These are phyloP conservation scores for Leonotis leonurus DNA, from an alignment of 257 asterid genomes.

Conservation along the genomic window DNA sequence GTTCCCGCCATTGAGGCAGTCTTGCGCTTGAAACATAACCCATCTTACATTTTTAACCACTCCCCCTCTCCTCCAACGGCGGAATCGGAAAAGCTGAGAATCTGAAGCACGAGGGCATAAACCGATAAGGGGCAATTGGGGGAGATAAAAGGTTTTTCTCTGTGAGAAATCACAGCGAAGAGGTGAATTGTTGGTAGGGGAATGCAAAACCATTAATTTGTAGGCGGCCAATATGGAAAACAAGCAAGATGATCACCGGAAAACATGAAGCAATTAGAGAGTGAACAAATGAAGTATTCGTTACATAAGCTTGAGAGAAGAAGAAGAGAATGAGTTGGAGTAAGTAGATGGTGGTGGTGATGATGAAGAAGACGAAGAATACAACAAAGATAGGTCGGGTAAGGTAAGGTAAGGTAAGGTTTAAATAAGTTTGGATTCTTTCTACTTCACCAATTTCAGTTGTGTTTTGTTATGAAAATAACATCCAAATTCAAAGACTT, in stretches of 20 bases:
- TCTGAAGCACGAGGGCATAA: constrained; percentile 27
- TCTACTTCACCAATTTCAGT: constrained; percentile 27
- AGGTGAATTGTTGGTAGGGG: constrained; percentile 25
- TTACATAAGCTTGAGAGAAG: not conserved
- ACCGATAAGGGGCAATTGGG: constrained; percentile 26
- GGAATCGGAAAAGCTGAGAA: not conserved
- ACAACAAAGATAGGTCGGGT: too few species aligned
- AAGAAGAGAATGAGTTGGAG: not conserved
- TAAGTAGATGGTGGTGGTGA: constrained; percentile 13
- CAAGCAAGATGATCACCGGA: constrained; percentile 11
- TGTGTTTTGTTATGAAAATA: constrained; percentile 3
- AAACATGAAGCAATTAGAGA: constrained; percentile 34
- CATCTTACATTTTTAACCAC: constrained; percentile 32
- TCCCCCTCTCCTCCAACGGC: constrained; percentile 10
- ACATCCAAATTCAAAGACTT: constrained; percentile 4
- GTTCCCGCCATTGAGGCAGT: constrained; percentile 44
- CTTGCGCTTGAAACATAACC: constrained; percentile 31
- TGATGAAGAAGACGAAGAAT: constrained; percentile 8
- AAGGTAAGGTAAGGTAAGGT: constrained; percentile 3
- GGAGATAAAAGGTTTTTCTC: constrained; percentile 17
- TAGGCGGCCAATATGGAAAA: constrained; percentile 14
- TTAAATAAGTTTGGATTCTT: constrained; percentile 6
- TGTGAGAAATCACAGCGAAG: constrained; percentile 30
- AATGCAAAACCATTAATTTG: constrained; percentile 55
- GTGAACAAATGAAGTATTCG: not conserved